Conservation (phyloP, 2,329 filamentous ascomycete genomes). For the Exophiala viscosa region DNA sequence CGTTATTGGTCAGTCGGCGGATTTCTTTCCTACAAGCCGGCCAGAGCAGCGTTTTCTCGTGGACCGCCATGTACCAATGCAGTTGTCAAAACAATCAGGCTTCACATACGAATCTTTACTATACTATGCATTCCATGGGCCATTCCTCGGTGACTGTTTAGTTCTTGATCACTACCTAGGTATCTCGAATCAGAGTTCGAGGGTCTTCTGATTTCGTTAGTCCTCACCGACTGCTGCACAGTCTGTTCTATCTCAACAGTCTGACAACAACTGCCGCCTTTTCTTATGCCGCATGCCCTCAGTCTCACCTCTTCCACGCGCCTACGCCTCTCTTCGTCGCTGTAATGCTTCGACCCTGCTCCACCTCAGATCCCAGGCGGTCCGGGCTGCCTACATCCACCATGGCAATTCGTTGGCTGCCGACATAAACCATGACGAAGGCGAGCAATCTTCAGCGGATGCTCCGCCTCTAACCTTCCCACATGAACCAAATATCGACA, state of each 20-base stretch:
- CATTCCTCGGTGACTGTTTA: too few relatives aligned
- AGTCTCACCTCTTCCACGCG: conserved; percentile 2
- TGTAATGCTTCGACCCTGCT: conserved; percentile 5
- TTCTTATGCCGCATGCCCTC: conserved; percentile 21
- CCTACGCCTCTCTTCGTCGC: background rate
- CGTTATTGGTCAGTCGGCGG: too few relatives aligned
- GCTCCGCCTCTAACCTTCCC: background rate
- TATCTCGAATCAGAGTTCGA: too few relatives aligned
- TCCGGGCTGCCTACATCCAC: background rate
- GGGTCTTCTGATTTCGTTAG: too few relatives aligned
- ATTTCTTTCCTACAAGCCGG: too few relatives aligned
- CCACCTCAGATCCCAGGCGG: background rate
- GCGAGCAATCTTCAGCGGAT: background rate
- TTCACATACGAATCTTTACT: too few relatives aligned
- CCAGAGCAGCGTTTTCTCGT: too few relatives aligned
- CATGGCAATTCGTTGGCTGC: conserved; percentile 1
- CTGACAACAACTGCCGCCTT: background rate
- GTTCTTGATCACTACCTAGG: too few relatives aligned
- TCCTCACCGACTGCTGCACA: background rate
- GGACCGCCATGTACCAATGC: too few relatives aligned
- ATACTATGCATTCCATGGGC: too few relatives aligned
- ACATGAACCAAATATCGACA: conserved; percentile 25
- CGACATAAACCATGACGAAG: background rate
- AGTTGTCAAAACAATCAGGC: too few relatives aligned
- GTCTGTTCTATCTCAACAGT: too few relatives aligned